A percentile compares a stretch with the other conserved stretches of the same genome.
These are phyloP conservation scores for Thinopyrum obtusiflorum DNA, from an alignment of 202 grass and related monocot species.

Conservation along the genomic window DNA sequence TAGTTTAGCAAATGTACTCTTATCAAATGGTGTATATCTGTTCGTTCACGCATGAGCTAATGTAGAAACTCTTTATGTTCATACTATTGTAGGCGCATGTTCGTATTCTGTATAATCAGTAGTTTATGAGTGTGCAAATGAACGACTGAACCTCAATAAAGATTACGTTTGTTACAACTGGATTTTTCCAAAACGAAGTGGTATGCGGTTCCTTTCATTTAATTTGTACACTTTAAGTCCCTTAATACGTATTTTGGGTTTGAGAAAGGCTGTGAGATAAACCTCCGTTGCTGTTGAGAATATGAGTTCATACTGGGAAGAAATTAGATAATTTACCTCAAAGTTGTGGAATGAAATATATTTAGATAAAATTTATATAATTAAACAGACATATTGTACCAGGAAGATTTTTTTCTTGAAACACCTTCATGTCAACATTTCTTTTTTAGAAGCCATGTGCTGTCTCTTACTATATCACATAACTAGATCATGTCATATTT, in stretches of 20 bases:
- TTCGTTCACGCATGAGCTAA: not conserved
- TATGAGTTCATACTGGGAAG: not conserved
- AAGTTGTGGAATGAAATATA: not conserved
- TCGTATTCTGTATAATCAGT: too few species aligned
- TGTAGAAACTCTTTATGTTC: too few species aligned
- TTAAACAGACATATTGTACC: not conserved
- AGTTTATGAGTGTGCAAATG: too few species aligned
- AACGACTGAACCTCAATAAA: too few species aligned
- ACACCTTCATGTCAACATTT: too few species aligned
- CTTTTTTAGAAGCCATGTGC: not conserved
- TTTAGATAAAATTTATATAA: not conserved
- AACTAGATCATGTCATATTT: not conserved
- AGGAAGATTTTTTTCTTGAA: not conserved
- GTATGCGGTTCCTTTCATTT: too few species aligned
- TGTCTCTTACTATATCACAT: not conserved
- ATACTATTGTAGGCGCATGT: too few species aligned
- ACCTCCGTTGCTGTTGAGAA: not conserved
- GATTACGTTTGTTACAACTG: too few species aligned
- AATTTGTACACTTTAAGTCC: too few species aligned
- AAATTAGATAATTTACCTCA: not conserved
- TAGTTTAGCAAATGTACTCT: not conserved
- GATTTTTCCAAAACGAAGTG: too few species aligned
- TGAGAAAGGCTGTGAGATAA: not conserved
- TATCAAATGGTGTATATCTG: not conserved
- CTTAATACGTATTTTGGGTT: too few species aligned